A percentile compares a stretch with the other conserved stretches of the same genome.
phyloP scores from a whole-genome alignment of 179 eudicot genomes.

The Gypsophila paniculata region DNA sequence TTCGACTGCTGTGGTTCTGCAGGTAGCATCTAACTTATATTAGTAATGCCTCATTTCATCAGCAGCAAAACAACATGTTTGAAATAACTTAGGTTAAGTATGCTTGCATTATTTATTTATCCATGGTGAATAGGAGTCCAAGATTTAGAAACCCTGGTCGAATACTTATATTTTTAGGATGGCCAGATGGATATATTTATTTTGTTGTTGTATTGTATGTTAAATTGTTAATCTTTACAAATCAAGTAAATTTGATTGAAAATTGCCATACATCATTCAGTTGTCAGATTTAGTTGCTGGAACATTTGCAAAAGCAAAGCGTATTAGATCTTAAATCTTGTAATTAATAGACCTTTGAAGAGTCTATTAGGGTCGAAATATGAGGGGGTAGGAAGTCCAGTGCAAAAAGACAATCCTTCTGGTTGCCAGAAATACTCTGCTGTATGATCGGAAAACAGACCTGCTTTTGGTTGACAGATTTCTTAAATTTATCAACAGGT shows the following conservation, averaged over 20 bases:
- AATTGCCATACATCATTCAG: not conserved
- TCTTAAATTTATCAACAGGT: slow-evolving; percentile 48
- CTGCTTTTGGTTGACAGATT: slow-evolving; percentile 9
- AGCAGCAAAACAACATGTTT: not conserved
- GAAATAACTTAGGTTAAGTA: not conserved
- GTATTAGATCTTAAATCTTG: not conserved
- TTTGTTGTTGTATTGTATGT: not conserved
- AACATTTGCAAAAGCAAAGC: slow-evolving; percentile 3
- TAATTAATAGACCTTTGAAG: slow-evolving; percentile 1
- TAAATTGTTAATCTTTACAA: not conserved
- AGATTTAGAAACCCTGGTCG: not conserved
- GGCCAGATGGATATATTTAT: not conserved
- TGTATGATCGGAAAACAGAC: not conserved
- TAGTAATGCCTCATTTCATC: slow-evolving; percentile 3
- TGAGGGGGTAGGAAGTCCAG: slow-evolving; percentile 7
- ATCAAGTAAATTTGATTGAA: not conserved
- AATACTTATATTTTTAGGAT: not conserved
- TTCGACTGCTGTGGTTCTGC: slow-evolving; percentile 97
- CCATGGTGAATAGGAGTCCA: not conserved
- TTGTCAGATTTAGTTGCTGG: slow-evolving; percentile 10
- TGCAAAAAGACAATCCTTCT: not conserved
- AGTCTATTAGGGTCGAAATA: not conserved
- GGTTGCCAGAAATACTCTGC: not conserved
- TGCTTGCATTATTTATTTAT: not conserved
- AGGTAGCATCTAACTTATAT: slow-evolving; percentile 46